These are phyloP conservation scores for Boletus mariae DNA, from an alignment of 1,284 basidiomycete species.

Conservation along the genomic window DNA sequence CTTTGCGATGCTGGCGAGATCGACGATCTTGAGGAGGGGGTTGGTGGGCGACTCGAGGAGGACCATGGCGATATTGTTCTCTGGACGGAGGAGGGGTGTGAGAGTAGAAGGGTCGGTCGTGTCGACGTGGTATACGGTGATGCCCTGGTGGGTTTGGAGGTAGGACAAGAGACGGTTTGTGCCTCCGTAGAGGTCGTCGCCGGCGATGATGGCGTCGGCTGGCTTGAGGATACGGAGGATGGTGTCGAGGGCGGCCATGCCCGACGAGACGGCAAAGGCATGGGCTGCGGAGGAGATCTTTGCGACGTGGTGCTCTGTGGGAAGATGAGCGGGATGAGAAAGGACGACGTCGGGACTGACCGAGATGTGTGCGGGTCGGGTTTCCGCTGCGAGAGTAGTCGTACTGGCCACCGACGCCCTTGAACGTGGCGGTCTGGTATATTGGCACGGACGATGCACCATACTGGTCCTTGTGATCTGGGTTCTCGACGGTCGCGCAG, in stretches of 20 bases:
- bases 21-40: constrained; percentile 93
- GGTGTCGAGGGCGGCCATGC: constrained; percentile 97
- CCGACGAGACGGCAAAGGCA: constrained; percentile 90
- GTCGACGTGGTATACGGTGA: constrained; percentile 92
- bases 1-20: constrained; percentile 78
- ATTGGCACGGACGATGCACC: constrained; percentile 94
- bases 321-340: constrained; percentile 3
- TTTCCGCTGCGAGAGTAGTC: constrained; percentile 97
- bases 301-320: constrained; percentile 86
- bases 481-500: constrained; percentile 89
- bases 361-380: constrained; percentile 91
- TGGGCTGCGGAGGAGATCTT: constrained; percentile 89
- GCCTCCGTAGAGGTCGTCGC: constrained; percentile 97
- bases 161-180: constrained; percentile 96
- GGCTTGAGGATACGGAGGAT: constrained; percentile 94
- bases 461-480: constrained; percentile 91
- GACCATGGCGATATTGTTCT: constrained; percentile 82
- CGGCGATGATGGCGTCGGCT: constrained; percentile 92
- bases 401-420: constrained; percentile 86
- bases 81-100: constrained; percentile 59
- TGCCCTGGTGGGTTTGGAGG: constrained; percentile 82
- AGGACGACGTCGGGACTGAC: constrained; percentile 43
- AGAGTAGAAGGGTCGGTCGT: constrained; percentile 76
- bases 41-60: constrained; percentile 98
- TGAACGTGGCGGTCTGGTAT: constrained; percentile 98